Conservation (phyloP, 345 rosid genomes). For the Salix arbutifolia region DNA sequence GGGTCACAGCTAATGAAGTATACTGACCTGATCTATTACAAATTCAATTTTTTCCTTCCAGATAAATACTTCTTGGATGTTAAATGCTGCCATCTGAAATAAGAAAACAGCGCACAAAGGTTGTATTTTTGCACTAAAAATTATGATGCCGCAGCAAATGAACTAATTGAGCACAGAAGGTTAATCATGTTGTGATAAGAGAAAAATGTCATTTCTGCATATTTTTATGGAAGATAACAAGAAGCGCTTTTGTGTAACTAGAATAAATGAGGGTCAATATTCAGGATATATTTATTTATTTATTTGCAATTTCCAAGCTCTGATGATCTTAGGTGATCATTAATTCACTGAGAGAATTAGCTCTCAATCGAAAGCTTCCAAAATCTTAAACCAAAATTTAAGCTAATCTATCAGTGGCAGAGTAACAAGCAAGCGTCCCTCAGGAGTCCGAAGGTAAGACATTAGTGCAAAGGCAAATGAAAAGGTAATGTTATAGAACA, state of each 20-base stretch:
- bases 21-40: slow-evolving; percentile 88
- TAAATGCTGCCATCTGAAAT: slow-evolving; percentile 97
- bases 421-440: not conserved
- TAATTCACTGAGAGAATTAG: not conserved
- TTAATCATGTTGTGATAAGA: not conserved
- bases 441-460: not conserved
- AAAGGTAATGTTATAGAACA: not conserved
- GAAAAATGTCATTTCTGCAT: slow-evolving; percentile 1
- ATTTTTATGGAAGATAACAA: slow-evolving; percentile 2
- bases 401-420: not conserved
- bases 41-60: slow-evolving; percentile 94
- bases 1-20: not conserved
- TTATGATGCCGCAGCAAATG: not conserved
- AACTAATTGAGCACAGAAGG: not conserved
- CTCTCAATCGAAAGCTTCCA: not conserved
- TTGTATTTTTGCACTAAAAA: not conserved
- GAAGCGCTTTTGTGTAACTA: not conserved
- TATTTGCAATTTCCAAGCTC: not conserved
- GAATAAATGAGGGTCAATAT: not conserved
- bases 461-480: not conserved
- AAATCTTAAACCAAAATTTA: not conserved
- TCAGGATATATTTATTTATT: not conserved
- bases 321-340: not conserved
- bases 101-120: not conserved
- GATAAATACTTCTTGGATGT: slow-evolving; percentile 84